These are phyloP conservation scores for Sordariomycetes sp. DNA, from an alignment of 2,329 filamentous ascomycete genomes.

Conservation along the genomic window DNA sequence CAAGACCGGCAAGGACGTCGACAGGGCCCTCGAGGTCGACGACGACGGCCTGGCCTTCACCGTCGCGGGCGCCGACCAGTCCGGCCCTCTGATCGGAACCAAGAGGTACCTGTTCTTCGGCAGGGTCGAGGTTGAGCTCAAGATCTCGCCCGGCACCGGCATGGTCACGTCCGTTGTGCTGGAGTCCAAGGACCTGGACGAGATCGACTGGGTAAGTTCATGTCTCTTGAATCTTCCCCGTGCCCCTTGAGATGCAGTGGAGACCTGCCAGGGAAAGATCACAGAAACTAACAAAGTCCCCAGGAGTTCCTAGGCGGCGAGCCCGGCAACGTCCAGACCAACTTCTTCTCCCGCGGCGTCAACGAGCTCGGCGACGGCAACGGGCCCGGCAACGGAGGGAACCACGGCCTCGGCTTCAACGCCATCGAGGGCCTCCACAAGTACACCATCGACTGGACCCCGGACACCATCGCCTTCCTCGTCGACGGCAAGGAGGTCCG, in stretches of 20 bases:
- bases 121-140: slow-evolving; percentile 57
- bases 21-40: slow-evolving; percentile 14
- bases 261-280: not conserved
- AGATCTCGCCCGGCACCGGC: slow-evolving; percentile 60
- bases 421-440: slow-evolving; percentile 39
- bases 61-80: slow-evolving; percentile 46
- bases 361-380: slow-evolving; percentile 36
- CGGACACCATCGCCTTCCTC: slow-evolving; percentile 45
- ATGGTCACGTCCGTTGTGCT: slow-evolving; percentile 70
- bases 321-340: slow-evolving; percentile 61
- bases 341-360: slow-evolving; percentile 66
- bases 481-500: slow-evolving; percentile 40
- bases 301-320: slow-evolving; percentile 64
- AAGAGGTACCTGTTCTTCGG: slow-evolving; percentile 84
- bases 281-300: not conserved
- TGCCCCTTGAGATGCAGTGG: not conserved
- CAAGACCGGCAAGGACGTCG: slow-evolving; percentile 20
- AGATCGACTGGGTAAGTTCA: slow-evolving; percentile 39
- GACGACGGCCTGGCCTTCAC: slow-evolving; percentile 18
- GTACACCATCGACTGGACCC: slow-evolving; percentile 59
- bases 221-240: not conserved
- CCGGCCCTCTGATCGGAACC: slow-evolving; percentile 52
- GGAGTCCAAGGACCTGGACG: slow-evolving; percentile 66
- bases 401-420: slow-evolving; percentile 29
- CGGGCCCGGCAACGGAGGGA: slow-evolving; percentile 38